phyloP scores from a whole-genome alignment of 371 early-diverging fungal genomes.

The Nosema muscidifuracis region DNA sequence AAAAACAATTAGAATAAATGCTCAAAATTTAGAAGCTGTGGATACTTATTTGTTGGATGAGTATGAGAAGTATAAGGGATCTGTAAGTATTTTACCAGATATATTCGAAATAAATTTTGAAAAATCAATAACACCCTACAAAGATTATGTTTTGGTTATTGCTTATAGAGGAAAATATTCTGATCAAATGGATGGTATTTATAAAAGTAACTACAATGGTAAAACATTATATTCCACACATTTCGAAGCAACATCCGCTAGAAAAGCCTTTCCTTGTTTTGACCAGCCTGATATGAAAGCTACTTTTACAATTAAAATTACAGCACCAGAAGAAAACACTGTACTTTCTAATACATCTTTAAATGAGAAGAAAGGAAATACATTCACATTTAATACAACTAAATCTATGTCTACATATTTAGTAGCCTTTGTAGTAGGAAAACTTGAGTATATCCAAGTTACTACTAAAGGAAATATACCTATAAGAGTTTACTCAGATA shows the following conservation, averaged over 20 bases:
- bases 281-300: conserved; percentile 79
- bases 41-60: too few species aligned
- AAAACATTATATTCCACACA: conserved; percentile 66
- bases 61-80: not conserved
- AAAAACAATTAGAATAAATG: conserved; percentile 14
- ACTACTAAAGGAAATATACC: conserved; percentile 66
- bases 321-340: conserved; percentile 66
- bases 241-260: conserved; percentile 80
- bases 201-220: conserved; percentile 44
- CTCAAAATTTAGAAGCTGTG: not conserved
- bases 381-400: conserved; percentile 67
- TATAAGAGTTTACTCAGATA: conserved; percentile 71
- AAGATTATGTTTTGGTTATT: conserved; percentile 18
- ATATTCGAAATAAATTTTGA: not conserved
- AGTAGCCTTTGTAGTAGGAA: conserved; percentile 77
- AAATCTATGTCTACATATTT: conserved; percentile 83
- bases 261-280: conserved; percentile 81
- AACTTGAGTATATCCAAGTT: conserved; percentile 75
- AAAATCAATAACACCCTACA: too few species aligned
- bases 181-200: conserved; percentile 53
- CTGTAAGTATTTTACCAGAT: not conserved
- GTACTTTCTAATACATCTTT: conserved; percentile 76
- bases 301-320: conserved; percentile 73
- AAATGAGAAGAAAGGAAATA: conserved; percentile 65
- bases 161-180: conserved; percentile 38